These are phyloP conservation scores for Scutellaria minor DNA, from an alignment of 257 asterid genomes.

Conservation along the genomic window DNA sequence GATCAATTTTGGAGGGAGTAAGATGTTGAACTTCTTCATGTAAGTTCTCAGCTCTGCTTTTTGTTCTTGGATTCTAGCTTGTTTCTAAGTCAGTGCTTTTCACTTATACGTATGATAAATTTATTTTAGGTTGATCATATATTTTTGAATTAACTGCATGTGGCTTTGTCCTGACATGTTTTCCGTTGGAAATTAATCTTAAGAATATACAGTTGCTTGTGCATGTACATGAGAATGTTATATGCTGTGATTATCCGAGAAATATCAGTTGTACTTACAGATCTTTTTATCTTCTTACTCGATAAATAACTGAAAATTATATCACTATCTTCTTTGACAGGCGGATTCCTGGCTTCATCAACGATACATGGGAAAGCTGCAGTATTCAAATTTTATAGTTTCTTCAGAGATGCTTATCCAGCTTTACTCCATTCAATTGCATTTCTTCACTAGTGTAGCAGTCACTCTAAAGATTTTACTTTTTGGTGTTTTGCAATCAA, in stretches of 20 bases:
- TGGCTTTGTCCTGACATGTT: background rate
- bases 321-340: conserved; percentile 32
- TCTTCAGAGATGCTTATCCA: conserved; percentile 21
- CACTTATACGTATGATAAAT: conserved; percentile 19
- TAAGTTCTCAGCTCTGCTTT: conserved; percentile 23
- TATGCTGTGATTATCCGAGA: background rate
- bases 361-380: conserved; percentile 19
- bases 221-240: background rate
- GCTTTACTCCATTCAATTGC: conserved; percentile 13
- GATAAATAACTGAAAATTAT: background rate
- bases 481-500: background rate
- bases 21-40: conserved; percentile 16
- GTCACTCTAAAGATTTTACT: background rate
- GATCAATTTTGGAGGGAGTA: conserved; percentile 34
- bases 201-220: background rate
- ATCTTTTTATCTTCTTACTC: background rate
- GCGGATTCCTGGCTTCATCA: conserved; percentile 28
- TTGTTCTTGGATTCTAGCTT: background rate
- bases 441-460: background rate
- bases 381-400: conserved; percentile 11
- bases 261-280: background rate
- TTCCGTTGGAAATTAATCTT: conserved; percentile 1
- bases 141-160: background rate
- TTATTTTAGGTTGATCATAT: conserved; percentile 28
- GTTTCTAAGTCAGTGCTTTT: background rate